Evolutionary conservation across 2,329 filamentous ascomycete species (phyloP).

Genomic region (Botryosphaeria agaves): DNA sequence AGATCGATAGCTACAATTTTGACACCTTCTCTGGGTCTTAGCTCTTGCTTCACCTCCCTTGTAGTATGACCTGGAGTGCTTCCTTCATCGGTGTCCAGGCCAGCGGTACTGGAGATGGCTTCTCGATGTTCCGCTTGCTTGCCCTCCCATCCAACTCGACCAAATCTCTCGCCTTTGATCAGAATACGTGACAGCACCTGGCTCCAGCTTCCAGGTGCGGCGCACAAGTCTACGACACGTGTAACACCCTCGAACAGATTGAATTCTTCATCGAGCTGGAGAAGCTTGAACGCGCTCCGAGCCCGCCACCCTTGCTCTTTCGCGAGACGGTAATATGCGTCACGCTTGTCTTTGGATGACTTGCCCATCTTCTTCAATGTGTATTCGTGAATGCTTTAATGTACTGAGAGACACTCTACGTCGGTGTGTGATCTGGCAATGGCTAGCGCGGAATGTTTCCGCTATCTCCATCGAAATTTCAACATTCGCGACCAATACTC

Average conservation of each 20-base stretch:
- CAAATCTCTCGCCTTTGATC: constrained; percentile 86
- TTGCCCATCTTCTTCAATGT: constrained; percentile 75
- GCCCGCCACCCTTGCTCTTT: constrained; percentile 99
- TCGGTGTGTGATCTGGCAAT: too few species aligned
- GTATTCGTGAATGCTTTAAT: too few species aligned
- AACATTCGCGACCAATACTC: neutral
- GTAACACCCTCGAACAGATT: constrained; percentile 83
- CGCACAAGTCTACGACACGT: constrained; percentile 87
- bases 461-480: neutral
- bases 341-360: constrained; percentile 95
- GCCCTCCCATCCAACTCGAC: constrained; percentile 72
- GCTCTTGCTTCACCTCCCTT: constrained; percentile 12
- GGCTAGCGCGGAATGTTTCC: neutral
- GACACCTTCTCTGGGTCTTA: constrained; percentile 46
- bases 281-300: constrained; percentile 86
- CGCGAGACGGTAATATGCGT: constrained; percentile 92
- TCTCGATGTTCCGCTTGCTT: constrained; percentile 50
- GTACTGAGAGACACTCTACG: too few species aligned
- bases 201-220: constrained; percentile 91
- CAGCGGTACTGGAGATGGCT: constrained; percentile 32
- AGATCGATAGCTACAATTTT: constrained; percentile 93
- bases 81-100: too few species aligned
- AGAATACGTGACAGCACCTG: constrained; percentile 87
- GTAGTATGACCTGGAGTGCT: constrained; percentile 2
- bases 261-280: constrained; percentile 93